A percentile compares a stretch with the other conserved stretches of the same genome.
These are phyloP conservation scores for Eucalyptus pauciflora DNA, from an alignment of 345 rosid genomes.

Conservation along the genomic window DNA sequence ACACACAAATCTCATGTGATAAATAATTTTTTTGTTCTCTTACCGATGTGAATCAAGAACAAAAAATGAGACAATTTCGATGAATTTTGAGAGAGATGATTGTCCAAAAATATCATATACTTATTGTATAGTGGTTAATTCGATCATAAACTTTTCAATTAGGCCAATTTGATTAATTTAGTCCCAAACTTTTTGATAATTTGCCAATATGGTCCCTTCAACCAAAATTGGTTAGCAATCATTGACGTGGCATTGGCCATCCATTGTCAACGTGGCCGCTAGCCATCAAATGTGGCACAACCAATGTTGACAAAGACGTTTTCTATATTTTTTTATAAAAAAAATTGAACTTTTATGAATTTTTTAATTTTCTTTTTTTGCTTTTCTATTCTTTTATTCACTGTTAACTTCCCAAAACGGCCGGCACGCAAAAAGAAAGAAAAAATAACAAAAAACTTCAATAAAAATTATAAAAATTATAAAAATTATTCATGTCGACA, in stretches of 20 bases:
- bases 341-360: too few species aligned
- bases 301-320: rapidly evolving
- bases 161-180: too few species aligned
- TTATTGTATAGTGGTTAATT: neutral
- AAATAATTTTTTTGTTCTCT: neutral
- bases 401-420: neutral
- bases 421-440: neutral
- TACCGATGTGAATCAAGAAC: neutral
- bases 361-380: too few species aligned
- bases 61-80: neutral
- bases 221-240: neutral
- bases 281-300: neutral
- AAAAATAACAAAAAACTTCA: neutral
- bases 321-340: too few species aligned
- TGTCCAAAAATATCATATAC: neutral
- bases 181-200: neutral
- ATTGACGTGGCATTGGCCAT: rapidly evolving
- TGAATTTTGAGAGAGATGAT: neutral
- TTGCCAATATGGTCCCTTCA: neutral
- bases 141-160: neutral
- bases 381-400: too few species aligned
- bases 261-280: rapidly evolving
- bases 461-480: too few species aligned
- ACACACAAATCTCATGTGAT: neutral
- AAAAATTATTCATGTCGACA: neutral